These are phyloP conservation scores for Brettanomyces sp. DNA, from an alignment of 805 yeast species.

Conservation along the genomic window DNA sequence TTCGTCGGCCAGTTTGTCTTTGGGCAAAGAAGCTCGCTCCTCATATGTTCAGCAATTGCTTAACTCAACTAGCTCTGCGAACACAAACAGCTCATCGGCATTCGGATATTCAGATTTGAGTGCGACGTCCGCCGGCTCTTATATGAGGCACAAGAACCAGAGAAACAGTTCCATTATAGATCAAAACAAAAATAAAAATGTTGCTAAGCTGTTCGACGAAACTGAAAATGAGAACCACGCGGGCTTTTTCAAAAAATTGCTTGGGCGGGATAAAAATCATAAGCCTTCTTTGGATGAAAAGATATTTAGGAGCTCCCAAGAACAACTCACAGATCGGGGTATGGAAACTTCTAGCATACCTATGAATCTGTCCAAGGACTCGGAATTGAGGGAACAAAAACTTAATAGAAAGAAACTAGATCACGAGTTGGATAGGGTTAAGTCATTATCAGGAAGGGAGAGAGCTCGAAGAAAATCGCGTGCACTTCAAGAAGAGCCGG, in stretches of 20 bases:
- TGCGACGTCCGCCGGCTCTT: conserved; percentile 86
- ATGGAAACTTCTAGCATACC: conserved; percentile 7
- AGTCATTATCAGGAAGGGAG: conserved; percentile 58
- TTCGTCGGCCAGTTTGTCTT: not conserved
- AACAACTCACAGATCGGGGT: conserved; percentile 6
- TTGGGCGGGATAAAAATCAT: conserved; percentile 24
- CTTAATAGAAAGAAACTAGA: not conserved
- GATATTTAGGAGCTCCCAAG: conserved; percentile 16
- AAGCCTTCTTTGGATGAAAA: conserved; percentile 25
- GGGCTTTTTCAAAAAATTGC: conserved; percentile 35
- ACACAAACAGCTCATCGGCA: conserved; percentile 31
- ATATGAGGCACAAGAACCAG: conserved; percentile 52
- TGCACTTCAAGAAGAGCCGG: conserved; percentile 49
- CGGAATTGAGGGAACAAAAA: not conserved
- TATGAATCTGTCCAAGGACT: conserved; percentile 11
- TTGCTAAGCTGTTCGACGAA: conserved; percentile 15
- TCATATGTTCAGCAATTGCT: conserved; percentile 19
- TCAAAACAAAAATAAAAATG: not conserved
- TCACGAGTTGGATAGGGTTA: conserved; percentile 58
- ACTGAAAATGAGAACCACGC: conserved; percentile 32
- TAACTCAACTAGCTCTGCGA: conserved; percentile 24
- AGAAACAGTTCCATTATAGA: conserved; percentile 13
- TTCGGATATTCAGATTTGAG: conserved; percentile 62
- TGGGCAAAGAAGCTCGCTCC: conserved; percentile 7
- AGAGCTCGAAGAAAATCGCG: conserved; percentile 61